Evolutionary conservation across 75 land plant species (phyloP).

Genomic region (Selaginella tamariscina): DNA sequence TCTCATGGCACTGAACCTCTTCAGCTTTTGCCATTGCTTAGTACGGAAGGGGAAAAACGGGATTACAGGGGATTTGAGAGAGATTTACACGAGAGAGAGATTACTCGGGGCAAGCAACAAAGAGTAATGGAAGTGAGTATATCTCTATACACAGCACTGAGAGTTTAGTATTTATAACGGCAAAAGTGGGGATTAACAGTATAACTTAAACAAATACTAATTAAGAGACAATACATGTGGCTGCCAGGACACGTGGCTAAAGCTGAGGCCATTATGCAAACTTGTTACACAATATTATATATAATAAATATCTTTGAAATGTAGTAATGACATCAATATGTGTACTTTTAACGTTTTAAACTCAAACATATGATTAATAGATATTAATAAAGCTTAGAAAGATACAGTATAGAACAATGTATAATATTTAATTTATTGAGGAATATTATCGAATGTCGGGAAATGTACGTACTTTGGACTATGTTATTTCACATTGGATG

Average conservation of each 20-base stretch:
- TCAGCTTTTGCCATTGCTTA: background rate
- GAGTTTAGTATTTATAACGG: too few species aligned
- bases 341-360: background rate
- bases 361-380: background rate
- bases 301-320: background rate
- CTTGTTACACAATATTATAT: background rate
- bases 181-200: too few species aligned
- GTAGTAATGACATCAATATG: too few species aligned
- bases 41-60: background rate
- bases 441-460: background rate
- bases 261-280: background rate
- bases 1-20: too few species aligned
- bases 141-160: too few species aligned
- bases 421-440: too few species aligned
- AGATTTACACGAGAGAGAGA: too few species aligned
- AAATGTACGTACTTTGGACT: background rate
- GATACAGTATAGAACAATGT: background rate
- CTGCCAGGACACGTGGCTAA: too few species aligned
- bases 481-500: background rate
- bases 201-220: too few species aligned
- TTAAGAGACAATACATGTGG: too few species aligned
- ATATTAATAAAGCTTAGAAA: background rate
- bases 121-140: too few species aligned
- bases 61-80: background rate
- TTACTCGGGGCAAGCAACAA: too few species aligned